Evolutionary conservation across 306 rosid genomes (phyloP).

Genomic region (Castanea mollissima): DNA sequence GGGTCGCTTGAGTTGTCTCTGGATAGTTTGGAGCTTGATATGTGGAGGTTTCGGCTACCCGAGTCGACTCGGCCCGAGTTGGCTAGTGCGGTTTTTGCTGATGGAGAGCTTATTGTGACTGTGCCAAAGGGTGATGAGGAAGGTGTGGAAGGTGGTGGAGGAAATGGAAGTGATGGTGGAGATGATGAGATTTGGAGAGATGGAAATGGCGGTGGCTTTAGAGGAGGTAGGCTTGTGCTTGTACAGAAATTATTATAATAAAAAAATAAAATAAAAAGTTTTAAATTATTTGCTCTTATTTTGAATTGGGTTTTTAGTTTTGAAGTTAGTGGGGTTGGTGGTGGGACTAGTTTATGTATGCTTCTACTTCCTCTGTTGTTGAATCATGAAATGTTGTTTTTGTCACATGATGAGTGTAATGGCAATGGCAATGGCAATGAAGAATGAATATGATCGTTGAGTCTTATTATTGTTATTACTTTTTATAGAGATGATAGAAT

Average conservation of each 20-base stretch:
- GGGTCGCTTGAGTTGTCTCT: constrained; percentile 55
- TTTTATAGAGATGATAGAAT: no score
- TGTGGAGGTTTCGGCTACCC: constrained; percentile 97
- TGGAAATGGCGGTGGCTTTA: constrained; percentile 49
- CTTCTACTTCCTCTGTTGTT: constrained; percentile 22
- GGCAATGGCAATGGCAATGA: background rate
- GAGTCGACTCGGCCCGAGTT: constrained; percentile 89
- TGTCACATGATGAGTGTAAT: background rate
- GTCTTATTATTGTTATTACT: background rate
- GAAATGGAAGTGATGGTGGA: constrained; percentile 26
- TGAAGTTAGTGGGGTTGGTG: constrained; percentile 29
- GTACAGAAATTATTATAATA: constrained; percentile 54
- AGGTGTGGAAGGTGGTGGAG: constrained; percentile 35
- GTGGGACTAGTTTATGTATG: constrained; percentile 33
- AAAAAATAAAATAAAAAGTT: background rate
- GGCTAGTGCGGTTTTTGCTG: constrained; percentile 76
- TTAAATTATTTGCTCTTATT: constrained; percentile 3
- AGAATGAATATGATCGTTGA: background rate
- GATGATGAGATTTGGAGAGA: constrained; percentile 43
- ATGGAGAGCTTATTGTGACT: constrained; percentile 89
- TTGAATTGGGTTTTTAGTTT: constrained; percentile 32
- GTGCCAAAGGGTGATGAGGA: constrained; percentile 65
- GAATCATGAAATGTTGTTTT: constrained; percentile 24
- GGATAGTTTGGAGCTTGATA: constrained; percentile 80
- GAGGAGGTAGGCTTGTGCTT: constrained; percentile 82